These are phyloP conservation scores for Dorcoceras hygrometricum DNA, from an alignment of 257 asterid species.

Conservation along the genomic window DNA sequence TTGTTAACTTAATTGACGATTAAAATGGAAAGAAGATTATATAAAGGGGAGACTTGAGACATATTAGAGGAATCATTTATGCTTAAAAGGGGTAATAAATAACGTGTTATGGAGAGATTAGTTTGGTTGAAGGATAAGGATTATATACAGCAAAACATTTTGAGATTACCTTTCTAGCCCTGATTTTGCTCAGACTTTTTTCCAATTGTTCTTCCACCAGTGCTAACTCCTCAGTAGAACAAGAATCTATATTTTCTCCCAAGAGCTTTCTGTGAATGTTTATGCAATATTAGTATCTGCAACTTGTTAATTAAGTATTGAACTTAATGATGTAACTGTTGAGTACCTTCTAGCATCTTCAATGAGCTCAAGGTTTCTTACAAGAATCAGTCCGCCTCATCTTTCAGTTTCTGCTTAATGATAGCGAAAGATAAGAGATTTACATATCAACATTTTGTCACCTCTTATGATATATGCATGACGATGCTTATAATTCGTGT, in stretches of 20 bases:
- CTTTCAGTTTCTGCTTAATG: constrained; percentile 35
- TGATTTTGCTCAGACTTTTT: constrained; percentile 41
- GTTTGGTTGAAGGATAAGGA: too few relatives aligned
- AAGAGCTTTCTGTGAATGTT: constrained; percentile 39
- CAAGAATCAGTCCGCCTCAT: constrained; percentile 30
- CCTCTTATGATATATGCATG: background rate
- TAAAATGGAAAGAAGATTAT: too few relatives aligned
- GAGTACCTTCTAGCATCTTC: constrained; percentile 44
- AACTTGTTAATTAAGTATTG: background rate
- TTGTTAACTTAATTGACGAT: too few relatives aligned
- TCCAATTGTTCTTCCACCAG: constrained; percentile 45
- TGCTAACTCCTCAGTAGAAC: constrained; percentile 40
- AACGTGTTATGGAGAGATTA: too few relatives aligned
- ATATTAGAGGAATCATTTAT: too few relatives aligned
- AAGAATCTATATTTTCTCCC: constrained; percentile 44
- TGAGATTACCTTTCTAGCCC: constrained; percentile 45
- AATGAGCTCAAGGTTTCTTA: constrained; percentile 36
- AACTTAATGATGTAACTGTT: background rate
- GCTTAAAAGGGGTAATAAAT: background rate
- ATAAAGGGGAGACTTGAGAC: too few relatives aligned
- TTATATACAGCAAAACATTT: background rate
- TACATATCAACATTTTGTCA: too few relatives aligned
- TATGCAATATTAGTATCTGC: background rate
- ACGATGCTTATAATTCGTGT: too few relatives aligned
- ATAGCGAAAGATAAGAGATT: background rate